phyloP scores from a whole-genome alignment of 2,329 filamentous ascomycete species.

The Fusarium sp. region DNA sequence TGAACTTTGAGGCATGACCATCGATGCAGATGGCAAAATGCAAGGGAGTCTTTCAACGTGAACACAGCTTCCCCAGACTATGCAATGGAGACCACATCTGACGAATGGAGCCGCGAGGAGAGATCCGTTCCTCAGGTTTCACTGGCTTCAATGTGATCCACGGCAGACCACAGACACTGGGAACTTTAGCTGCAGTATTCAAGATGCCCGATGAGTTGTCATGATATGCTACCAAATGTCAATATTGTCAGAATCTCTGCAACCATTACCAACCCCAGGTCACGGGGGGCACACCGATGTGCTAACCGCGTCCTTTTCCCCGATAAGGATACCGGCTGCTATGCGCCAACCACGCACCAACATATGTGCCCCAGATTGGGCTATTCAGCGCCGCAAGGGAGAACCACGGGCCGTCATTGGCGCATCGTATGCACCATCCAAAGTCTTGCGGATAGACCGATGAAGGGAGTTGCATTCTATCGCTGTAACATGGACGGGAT shows the following conservation, averaged over 20 bases:
- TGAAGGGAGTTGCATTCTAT: constrained; percentile 14
- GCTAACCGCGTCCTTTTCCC: constrained; percentile 24
- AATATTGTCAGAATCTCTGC: constrained; percentile 20
- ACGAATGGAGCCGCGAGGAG: constrained; percentile 23
- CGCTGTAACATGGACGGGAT: constrained; percentile 16
- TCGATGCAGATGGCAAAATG: constrained; percentile 28
- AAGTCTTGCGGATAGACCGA: constrained; percentile 16
- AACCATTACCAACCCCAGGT: constrained; percentile 26
- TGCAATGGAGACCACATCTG: constrained; percentile 16
- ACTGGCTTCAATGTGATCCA: constrained; percentile 22
- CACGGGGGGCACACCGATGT: constrained; percentile 22
- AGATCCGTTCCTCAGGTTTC: constrained; percentile 10
- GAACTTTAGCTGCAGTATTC: constrained; percentile 32
- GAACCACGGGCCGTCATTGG: constrained; percentile 35
- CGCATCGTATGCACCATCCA: constrained; percentile 20
- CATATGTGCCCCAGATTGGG: constrained; percentile 38
- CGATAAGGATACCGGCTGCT: constrained; percentile 22
- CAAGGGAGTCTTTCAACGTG: constrained; percentile 20
- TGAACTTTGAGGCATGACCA: constrained; percentile 38
- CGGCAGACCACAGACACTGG: constrained; percentile 27
- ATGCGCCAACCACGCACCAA: constrained; percentile 25
- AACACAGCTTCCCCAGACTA: constrained; percentile 10
- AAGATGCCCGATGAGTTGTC: constrained; percentile 41
- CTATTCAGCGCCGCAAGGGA: constrained; percentile 20
- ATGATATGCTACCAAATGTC: constrained; percentile 23